Conservation (phyloP, 2,329 filamentous ascomycete species). For the Sarocladium oryzae region DNA sequence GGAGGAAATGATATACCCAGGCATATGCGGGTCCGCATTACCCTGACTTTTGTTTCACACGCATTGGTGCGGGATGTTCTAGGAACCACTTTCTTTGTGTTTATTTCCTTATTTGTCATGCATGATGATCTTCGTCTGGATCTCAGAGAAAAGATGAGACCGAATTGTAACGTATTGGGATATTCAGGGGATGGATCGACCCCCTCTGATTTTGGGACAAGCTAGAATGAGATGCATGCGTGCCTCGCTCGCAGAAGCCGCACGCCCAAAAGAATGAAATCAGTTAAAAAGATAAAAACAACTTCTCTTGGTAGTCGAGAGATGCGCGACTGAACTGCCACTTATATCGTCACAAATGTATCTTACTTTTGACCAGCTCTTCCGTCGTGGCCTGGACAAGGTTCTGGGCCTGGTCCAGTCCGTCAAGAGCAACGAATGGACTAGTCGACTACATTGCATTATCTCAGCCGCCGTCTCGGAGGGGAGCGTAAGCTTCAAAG, state of each 20-base stretch:
- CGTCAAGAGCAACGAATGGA: too few relatives aligned
- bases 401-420: too few relatives aligned
- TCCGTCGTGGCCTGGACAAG: too few relatives aligned
- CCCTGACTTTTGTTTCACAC: constrained; percentile 7
- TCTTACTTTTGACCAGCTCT: too few relatives aligned
- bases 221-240: constrained; percentile 1
- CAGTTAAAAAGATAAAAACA: background rate
- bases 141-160: background rate
- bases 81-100: constrained; percentile 4
- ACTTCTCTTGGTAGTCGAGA: background rate
- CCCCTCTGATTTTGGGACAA: constrained; percentile 6
- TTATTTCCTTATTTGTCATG: background rate
- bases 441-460: too few relatives aligned
- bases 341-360: too few relatives aligned
- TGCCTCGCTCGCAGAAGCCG: background rate
- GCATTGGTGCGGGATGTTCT: constrained; percentile 4
- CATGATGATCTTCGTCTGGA: constrained; percentile 4
- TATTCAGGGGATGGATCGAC: background rate
- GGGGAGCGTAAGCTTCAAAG: background rate
- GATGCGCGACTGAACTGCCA: too few relatives aligned
- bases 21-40: constrained; percentile 8
- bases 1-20: constrained; percentile 7
- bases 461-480: too few relatives aligned
- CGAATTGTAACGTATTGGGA: constrained; percentile 6
- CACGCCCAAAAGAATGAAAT: constrained; percentile 7